Percentiles rank a stretch among this genome's conserved stretches.
These are phyloP conservation scores for Zanthoxylum bungeanum DNA, from an alignment of 345 rosid species.

Conservation along the genomic window DNA sequence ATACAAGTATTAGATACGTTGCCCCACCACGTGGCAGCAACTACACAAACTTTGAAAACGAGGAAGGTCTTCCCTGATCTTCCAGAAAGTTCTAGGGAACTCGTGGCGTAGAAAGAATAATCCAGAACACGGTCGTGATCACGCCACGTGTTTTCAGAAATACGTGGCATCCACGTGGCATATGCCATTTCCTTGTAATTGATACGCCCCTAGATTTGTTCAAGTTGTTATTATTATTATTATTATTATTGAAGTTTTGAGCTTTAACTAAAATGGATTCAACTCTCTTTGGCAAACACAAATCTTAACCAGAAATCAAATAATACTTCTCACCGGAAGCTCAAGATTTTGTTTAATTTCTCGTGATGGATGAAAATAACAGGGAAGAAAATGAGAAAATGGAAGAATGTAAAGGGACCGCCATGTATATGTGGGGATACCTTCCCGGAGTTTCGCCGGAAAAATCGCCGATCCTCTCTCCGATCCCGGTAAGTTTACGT, in stretches of 20 bases:
- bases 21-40: slow-evolving; percentile 38
- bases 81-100: slow-evolving; percentile 54
- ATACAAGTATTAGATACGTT: not conserved
- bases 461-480: slow-evolving; percentile 60
- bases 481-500: slow-evolving; percentile 32
- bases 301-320: not conserved
- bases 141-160: slow-evolving; percentile 24
- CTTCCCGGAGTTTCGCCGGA: slow-evolving; percentile 63
- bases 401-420: slow-evolving; percentile 29
- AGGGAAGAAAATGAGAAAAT: slow-evolving; percentile 22
- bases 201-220: slow-evolving; percentile 32
- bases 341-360: slow-evolving; percentile 1
- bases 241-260: too few relatives aligned
- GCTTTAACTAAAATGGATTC: too few relatives aligned
- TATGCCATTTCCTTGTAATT: slow-evolving; percentile 27
- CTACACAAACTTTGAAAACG: slow-evolving; percentile 2
- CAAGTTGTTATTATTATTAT: not conserved
- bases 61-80: slow-evolving; percentile 19
- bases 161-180: slow-evolving; percentile 64
- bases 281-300: not conserved
- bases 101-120: slow-evolving; percentile 22
- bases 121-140: slow-evolving; percentile 35
- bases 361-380: slow-evolving; percentile 28
- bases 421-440: slow-evolving; percentile 75
- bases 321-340: too few relatives aligned